phyloP scores from a whole-genome alignment of 2,329 filamentous ascomycete species.

The Coniochaeta sp. region DNA sequence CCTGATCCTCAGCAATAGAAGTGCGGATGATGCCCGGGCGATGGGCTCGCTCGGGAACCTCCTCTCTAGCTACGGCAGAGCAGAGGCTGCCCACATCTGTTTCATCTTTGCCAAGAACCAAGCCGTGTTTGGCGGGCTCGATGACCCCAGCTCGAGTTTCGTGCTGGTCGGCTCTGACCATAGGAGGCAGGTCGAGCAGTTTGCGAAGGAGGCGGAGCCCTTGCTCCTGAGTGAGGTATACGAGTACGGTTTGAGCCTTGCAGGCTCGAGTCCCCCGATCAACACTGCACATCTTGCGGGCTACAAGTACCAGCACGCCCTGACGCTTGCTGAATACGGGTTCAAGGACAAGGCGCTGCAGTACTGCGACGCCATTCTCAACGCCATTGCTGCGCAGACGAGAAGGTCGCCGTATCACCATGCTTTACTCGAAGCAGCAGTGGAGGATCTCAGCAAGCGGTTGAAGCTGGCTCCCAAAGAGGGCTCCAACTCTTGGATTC shows the following conservation, averaged over 20 bases:
- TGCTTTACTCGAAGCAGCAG: conserved; percentile 59
- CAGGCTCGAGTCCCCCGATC: conserved; percentile 45
- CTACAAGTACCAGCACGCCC: conserved; percentile 88
- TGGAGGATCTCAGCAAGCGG: conserved; percentile 79
- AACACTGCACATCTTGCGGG: conserved; percentile 75
- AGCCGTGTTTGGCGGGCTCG: conserved; percentile 70
- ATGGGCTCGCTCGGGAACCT: conserved; percentile 75
- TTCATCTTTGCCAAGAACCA: conserved; percentile 74
- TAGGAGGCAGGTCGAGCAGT: conserved; percentile 59
- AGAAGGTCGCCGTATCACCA: conserved; percentile 85
- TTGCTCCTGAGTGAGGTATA: conserved; percentile 95
- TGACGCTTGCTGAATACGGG: conserved; percentile 76
- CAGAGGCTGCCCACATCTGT: conserved; percentile 90
- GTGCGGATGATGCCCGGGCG: conserved; percentile 68
- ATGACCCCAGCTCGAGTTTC: conserved; percentile 72
- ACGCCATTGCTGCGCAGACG: conserved; percentile 72
- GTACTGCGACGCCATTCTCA: conserved; percentile 81
- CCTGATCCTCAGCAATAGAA: conserved; percentile 83
- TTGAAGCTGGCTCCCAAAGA: conserved; percentile 82
- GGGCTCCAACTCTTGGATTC: conserved; percentile 78
- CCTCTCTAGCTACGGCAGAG: conserved; percentile 75
- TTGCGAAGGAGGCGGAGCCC: conserved; percentile 74
- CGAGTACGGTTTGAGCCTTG: conserved; percentile 77
- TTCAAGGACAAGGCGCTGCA: conserved; percentile 75
- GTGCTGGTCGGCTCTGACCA: conserved; percentile 84